Evolutionary conservation across 1,284 basidiomycete species (phyloP).

Genomic region (Chondrostereum purpureum): DNA sequence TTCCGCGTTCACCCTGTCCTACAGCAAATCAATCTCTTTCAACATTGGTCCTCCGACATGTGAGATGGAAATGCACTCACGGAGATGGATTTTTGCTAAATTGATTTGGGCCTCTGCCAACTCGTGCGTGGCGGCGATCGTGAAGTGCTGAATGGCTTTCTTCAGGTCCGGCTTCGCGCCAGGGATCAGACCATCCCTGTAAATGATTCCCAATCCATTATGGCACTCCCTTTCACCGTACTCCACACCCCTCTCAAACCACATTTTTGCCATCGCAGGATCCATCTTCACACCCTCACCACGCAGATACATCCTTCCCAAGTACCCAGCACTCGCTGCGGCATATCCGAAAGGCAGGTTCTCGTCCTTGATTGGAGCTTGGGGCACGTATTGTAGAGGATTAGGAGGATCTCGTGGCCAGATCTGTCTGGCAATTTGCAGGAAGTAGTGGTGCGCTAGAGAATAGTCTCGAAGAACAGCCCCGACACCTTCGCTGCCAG

Average conservation of each 20-base stretch:
- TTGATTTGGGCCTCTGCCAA: constrained; percentile 89
- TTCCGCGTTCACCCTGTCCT: constrained; percentile 59
- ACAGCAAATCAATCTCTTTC: too few relatives aligned
- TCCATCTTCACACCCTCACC: constrained; percentile 89
- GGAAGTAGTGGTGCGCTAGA: constrained; percentile 77
- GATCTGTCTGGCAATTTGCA: constrained; percentile 69
- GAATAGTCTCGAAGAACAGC: constrained; percentile 70
- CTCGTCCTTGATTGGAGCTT: constrained; percentile 43
- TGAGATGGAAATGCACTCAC: constrained; percentile 49
- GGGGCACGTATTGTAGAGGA: constrained; percentile 35
- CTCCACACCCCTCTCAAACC: constrained; percentile 87
- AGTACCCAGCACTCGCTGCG: constrained; percentile 74
- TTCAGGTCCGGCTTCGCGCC: constrained; percentile 56
- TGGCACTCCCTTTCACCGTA: constrained; percentile 82
- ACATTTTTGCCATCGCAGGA: constrained; percentile 75
- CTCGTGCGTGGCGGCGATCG: constrained; percentile 77
- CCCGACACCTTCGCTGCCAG: constrained; percentile 84
- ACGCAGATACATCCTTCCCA: constrained; percentile 91
- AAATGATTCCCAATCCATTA: constrained; percentile 89
- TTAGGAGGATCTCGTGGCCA: constrained; percentile 75
- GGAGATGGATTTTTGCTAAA: constrained; percentile 77
- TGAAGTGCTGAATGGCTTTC: constrained; percentile 68
- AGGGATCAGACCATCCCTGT: constrained; percentile 78
- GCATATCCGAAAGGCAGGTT: constrained; percentile 59
- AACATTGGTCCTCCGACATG: background rate